Base-by-base conservation (phyloP, 257 asterid species). In the Jacaranda copaia region DNA sequence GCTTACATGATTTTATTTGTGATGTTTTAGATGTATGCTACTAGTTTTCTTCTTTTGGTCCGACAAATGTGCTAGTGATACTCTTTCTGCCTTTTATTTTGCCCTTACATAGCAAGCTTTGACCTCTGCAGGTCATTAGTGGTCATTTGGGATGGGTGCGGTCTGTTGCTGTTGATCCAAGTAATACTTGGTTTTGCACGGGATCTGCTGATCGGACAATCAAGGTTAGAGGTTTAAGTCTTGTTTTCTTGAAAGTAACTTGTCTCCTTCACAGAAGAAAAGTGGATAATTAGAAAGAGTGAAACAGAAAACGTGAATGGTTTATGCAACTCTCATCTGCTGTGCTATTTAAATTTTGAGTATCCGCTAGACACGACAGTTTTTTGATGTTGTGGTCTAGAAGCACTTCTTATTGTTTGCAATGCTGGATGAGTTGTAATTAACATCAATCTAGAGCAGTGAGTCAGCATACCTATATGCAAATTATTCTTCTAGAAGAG, bases 141-240 rank as follows among this genome's bases (percentile, higher is more conserved):
- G 99, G 98, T 76, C 99, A 96, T 80, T 75, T 89, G 81, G 92
- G 91, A 68, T 92, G 97, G 98, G 98, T 94, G 83, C 88, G 98
- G 73, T 94, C 96, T 16, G 94, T 94, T 81, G 97, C 98, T 38
- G 85, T 94, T 85, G 98, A 92, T 88, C 97, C 97, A 42, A 94
- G 98, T 73, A 94, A 94, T 75, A 59, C 64, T 40, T 94, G 97
- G 97, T 94, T 92, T 83, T 92, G 96, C 85, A 92, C 98, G 0
- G 97, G 97, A 76, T 92, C 97, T 78, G 98, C 98, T 70, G 97
- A 94, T 84, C 92, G 97, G 55, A 92, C 97, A 56, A 90, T 93
- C 88, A 92, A 94, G 96, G 97, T 93, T 69, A 72, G 85, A 40
- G 61, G 25, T 67, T 52, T 43, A 6, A 57, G 51, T 20, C 35